Percentiles rank a stretch among this genome's conserved stretches.
These are phyloP conservation scores for Phaeosphaeriaceae sp. DNA, from an alignment of 2,329 filamentous ascomycete genomes.

Conservation along the genomic window DNA sequence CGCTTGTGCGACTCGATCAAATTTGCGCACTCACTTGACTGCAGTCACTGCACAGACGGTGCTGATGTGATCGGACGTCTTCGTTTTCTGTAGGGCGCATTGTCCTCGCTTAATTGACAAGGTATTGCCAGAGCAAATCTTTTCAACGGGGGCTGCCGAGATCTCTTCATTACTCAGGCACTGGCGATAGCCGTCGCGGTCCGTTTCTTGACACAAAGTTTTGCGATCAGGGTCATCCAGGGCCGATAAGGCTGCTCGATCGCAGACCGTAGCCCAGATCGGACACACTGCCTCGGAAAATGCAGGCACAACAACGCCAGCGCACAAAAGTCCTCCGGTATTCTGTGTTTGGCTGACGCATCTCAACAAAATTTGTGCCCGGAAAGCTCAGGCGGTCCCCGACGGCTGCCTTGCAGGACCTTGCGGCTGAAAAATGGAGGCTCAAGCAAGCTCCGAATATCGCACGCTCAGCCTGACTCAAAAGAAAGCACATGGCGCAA, in stretches of 20 bases:
- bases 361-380: conserved; percentile 3
- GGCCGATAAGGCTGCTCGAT: conserved; percentile 6
- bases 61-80: conserved; percentile 19
- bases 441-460: conserved; percentile 11
- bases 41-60: conserved; percentile 30
- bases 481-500: neutral
- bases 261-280: conserved; percentile 4
- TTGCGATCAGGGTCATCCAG: conserved; percentile 1
- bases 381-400: conserved; percentile 20
- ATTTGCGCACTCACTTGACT: conserved; percentile 14
- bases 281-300: conserved; percentile 5
- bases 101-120: neutral
- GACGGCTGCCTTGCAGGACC: conserved; percentile 9
- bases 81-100: neutral
- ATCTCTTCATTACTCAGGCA: neutral
- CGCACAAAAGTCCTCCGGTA: conserved; percentile 4
- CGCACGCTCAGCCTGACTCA: neutral
- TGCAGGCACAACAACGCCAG: conserved; percentile 9
- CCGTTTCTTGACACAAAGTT: conserved; percentile 4
- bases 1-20: conserved; percentile 15
- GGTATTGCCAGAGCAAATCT: neutral
- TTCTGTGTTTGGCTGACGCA: neutral
- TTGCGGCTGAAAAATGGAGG: conserved; percentile 12
- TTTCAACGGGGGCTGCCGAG: neutral
- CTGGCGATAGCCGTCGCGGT: conserved; percentile 9